Percentiles rank a stretch among this genome's conserved stretches.
These are phyloP conservation scores for Oryza meridionalis DNA, from an alignment of 176 grass and related monocot genomes.

Conservation along the genomic window DNA sequence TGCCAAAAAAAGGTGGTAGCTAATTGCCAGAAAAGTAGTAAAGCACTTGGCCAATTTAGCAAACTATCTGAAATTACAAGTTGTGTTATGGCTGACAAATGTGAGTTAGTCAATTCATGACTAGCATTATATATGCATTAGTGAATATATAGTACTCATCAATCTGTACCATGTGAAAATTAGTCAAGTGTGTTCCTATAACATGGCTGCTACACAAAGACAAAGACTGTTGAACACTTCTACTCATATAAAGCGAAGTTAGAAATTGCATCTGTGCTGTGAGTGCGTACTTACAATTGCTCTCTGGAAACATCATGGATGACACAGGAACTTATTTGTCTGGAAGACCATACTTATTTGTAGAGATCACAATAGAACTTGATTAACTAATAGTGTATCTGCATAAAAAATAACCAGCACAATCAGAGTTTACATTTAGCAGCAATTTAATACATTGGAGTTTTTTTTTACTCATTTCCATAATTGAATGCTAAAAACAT, in stretches of 20 bases:
- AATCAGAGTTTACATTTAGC: background rate
- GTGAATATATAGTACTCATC: background rate
- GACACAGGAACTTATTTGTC: background rate
- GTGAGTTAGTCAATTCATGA: background rate
- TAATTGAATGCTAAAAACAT: background rate
- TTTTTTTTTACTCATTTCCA: background rate
- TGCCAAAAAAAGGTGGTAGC: background rate
- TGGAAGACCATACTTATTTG: background rate
- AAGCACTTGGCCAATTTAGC: background rate
- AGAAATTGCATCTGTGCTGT: background rate
- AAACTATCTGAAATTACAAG: background rate
- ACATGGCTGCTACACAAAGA: background rate
- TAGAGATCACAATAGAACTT: background rate
- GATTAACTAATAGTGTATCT: background rate
- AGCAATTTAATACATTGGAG: background rate
- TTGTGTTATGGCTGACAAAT: background rate
- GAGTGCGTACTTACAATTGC: background rate
- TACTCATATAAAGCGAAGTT: background rate
- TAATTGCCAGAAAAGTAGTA: background rate
- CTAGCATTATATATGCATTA: background rate
- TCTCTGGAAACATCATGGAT: background rate
- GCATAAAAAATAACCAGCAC: background rate
- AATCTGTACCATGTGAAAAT: background rate
- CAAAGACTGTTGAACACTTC: background rate
- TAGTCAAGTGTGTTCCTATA: background rate